Evolutionary conservation across 2,329 filamentous ascomycete species (phyloP).

Genomic region (Aspergillus ustus): DNA sequence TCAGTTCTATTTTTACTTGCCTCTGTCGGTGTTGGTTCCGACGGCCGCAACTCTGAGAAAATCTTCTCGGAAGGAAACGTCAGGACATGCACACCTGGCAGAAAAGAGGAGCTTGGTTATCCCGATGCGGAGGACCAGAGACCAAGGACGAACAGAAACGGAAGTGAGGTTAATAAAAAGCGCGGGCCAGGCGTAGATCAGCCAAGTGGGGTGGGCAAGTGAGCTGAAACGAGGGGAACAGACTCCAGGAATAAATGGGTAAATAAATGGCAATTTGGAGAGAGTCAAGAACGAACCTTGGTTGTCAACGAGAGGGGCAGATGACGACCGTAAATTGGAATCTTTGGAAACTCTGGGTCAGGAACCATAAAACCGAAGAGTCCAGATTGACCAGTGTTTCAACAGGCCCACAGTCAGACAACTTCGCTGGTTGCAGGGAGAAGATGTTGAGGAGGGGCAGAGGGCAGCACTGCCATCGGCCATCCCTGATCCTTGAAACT

Average conservation of each 20-base stretch:
- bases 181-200: constrained; percentile 22
- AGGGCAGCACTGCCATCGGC: constrained; percentile 14
- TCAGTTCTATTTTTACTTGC: constrained; percentile 23
- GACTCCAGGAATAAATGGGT: not conserved
- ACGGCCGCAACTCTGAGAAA: constrained; percentile 5
- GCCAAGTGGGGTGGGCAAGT: constrained; percentile 22
- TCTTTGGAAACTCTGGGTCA: constrained; percentile 3
- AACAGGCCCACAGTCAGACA: constrained; percentile 16
- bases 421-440: not conserved
- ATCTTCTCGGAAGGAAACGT: not conserved
- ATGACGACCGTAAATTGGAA: not conserved
- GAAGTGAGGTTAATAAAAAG: constrained; percentile 26
- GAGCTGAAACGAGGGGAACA: constrained; percentile 17
- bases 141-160: constrained; percentile 19
- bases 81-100: constrained; percentile 8
- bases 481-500: constrained; percentile 7
- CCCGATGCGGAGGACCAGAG: constrained; percentile 24
- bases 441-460: not conserved
- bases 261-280: not conserved
- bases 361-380: constrained; percentile 2
- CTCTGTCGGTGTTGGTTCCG: constrained; percentile 11
- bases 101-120: constrained; percentile 8
- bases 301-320: constrained; percentile 7
- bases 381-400: constrained; percentile 30
- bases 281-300: constrained; percentile 16